Evolutionary conservation across 352 stramenopile species (phyloP), one percentile per base, ranked within the genome.

Genomic region (Synura sp.): DNA sequence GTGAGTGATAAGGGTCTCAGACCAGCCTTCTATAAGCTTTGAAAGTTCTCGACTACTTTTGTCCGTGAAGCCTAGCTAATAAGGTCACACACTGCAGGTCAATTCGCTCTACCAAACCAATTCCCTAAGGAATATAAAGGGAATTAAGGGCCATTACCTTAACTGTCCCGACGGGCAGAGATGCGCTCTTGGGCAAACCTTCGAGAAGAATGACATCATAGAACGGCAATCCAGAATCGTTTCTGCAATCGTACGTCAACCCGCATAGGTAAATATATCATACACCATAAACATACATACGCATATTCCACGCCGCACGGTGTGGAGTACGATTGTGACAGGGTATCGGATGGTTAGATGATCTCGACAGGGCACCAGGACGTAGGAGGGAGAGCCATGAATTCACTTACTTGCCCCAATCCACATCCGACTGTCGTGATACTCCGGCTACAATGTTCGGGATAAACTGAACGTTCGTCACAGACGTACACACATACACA

Each of bases 391-490:
- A 44, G 38, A 44, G 7, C 38, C 38, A 7, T 17, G 38, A 17
- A 17, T 17, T 44, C 17, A 7, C 17, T 44, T 44, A 7, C 38
- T 25, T 33, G 22, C 22, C 34, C 35, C 38, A 76, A 12, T 76
- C 22, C 22, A 59, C 34, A 59, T 76, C 67, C 34, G 55, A 34
- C 22, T 9, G 7, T 27, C 67, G 33, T n/a, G 67, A 22, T 27
- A 76, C 67, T 1, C 35, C 33, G 2, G 25, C 35, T 35, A 76
- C 38, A 27, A 76, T 76, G 7, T 31, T 14, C 27, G 67, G 38
- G 25, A 76, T 44, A 32, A 59, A 59, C 38, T 55, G 35, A 59
- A n/a, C n/a, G n/a, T n/a, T n/a, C n/a, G n/a, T n/a, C n/a, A n/a
- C n/a, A n/a, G n/a, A n/a, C n/a, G n/a, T n/a, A n/a, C n/a, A n/a